Percentiles rank a stretch among this genome's conserved stretches.
Evolutionary conservation across 495 filamentous ascomycete genomes (phyloP).

Genomic region (Evernia prunastri): DNA sequence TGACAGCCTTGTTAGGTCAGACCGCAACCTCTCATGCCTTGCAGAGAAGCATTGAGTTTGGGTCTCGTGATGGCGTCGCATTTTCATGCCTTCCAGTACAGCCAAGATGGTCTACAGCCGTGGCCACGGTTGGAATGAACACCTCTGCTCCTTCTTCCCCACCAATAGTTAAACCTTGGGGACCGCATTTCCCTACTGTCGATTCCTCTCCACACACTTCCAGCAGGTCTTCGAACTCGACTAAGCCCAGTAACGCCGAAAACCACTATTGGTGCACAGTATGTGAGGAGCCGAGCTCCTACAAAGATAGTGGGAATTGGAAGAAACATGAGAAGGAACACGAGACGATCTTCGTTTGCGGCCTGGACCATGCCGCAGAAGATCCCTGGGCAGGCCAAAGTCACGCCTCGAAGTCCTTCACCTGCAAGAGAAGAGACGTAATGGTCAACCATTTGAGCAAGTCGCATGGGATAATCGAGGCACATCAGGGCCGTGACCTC

Average conservation of each 20-base stretch:
- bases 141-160: no score
- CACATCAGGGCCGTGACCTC: background rate
- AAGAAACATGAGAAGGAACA: conserved; percentile 17
- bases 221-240: background rate
- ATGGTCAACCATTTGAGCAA: conserved; percentile 13
- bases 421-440: conserved; percentile 6
- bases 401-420: background rate
- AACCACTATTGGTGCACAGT: conserved; percentile 12
- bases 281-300: conserved; percentile 1
- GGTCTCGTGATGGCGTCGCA: no score
- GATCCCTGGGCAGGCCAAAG: background rate
- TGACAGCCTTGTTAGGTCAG: background rate
- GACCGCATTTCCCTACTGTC: background rate
- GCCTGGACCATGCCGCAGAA: background rate
- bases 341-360: conserved; percentile 5
- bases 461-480: background rate
- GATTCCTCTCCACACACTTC: no score
- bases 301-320: conserved; percentile 7
- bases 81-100: no score
- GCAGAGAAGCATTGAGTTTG: no score
- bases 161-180: background rate
- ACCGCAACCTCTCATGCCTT: background rate
- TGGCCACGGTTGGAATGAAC: no score
- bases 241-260: background rate
- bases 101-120: no score